Evolutionary conservation across 1,139 yeast genomes (phyloP).

Genomic region (Zygotorulaspora mrakii): DNA sequence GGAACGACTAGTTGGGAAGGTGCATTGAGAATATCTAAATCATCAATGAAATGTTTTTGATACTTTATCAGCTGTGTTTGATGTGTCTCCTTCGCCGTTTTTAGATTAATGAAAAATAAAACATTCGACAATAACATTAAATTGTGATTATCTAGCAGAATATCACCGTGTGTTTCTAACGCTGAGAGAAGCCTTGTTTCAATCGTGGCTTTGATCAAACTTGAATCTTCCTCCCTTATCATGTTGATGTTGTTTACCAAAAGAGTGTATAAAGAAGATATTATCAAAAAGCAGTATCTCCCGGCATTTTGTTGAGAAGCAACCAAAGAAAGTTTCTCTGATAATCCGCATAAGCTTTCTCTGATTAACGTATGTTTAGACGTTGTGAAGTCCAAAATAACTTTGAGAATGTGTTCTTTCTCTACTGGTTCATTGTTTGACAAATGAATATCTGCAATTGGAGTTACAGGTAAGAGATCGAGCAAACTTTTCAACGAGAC

Average conservation of each 20-base stretch:
- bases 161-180: conserved; percentile 14
- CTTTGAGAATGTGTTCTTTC: conserved; percentile 42
- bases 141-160: conserved; percentile 30
- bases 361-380: conserved; percentile 33
- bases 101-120: conserved; percentile 26
- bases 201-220: conserved; percentile 20
- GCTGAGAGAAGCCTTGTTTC: conserved; percentile 23
- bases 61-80: conserved; percentile 21
- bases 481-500: conserved; percentile 60
- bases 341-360: conserved; percentile 30
- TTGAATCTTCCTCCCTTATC: conserved; percentile 19
- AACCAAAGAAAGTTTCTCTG: conserved; percentile 20
- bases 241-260: conserved; percentile 26
- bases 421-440: conserved; percentile 29
- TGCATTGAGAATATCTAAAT: conserved; percentile 32
- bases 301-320: conserved; percentile 16
- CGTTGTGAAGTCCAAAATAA: conserved; percentile 41
- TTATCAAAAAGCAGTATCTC: conserved; percentile 31
- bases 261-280: conserved; percentile 32
- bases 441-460: conserved; percentile 25
- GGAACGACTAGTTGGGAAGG: conserved; percentile 47
- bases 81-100: conserved; percentile 17
- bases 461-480: conserved; percentile 46
- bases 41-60: conserved; percentile 19
- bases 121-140: conserved; percentile 28